Evolutionary conservation across 2,329 filamentous ascomycete species (phyloP).

Genomic region (Phialemonium atrogriseum): DNA sequence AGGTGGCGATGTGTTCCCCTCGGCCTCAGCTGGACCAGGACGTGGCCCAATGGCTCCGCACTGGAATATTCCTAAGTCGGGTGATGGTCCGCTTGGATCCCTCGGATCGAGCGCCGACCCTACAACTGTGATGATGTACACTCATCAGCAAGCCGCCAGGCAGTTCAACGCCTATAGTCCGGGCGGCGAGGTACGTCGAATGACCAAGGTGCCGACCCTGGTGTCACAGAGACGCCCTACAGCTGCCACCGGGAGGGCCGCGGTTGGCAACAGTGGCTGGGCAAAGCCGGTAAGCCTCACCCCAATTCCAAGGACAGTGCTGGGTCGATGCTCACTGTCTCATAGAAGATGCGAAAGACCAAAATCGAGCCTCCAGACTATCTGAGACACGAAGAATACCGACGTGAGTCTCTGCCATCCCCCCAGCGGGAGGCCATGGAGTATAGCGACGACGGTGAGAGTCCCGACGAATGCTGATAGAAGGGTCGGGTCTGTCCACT

Average conservation of each 20-base stretch:
- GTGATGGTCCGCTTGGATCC: too few species aligned
- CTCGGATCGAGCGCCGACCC: background rate
- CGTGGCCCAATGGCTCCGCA: too few species aligned
- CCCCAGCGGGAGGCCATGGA: too few species aligned
- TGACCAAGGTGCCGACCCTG: conserved; percentile 7
- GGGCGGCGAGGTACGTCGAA: conserved; percentile 9
- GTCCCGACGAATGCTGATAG: conserved; percentile 1
- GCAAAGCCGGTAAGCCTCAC: conserved; percentile 8
- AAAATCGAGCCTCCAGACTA: conserved; percentile 7
- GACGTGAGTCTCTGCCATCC: too few species aligned
- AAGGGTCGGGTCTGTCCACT: too few species aligned
- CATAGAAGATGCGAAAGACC: conserved; percentile 1
- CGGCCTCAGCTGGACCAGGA: too few species aligned
- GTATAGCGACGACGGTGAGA: background rate
- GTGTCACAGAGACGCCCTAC: conserved; percentile 4
- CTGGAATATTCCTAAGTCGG: too few species aligned
- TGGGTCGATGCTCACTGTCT: conserved; percentile 1
- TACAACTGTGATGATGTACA: too few species aligned
- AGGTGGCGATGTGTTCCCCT: too few species aligned
- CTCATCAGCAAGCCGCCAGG: too few species aligned
- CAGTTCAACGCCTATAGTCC: conserved; percentile 15
- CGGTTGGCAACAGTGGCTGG: conserved; percentile 9
- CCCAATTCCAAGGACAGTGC: too few species aligned
- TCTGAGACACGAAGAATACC: conserved; percentile 1
- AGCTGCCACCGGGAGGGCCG: background rate